phyloP scores from a whole-genome alignment of 352 stramenopile species.

The Elongisporangium undulatum region DNA sequence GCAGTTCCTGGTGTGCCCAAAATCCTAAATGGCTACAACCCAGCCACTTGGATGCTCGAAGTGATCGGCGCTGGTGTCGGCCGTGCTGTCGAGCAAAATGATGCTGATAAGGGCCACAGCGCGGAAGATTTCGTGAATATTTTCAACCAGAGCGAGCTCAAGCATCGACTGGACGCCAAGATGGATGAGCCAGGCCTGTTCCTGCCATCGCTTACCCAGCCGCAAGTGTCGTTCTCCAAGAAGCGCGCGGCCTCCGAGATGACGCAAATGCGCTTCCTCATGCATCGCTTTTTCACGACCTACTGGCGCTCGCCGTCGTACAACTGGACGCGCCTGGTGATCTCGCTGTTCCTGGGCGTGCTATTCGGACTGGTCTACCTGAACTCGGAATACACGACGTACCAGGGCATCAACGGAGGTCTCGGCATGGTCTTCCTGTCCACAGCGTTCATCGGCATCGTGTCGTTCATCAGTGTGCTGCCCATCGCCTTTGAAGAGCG shows the following conservation, averaged over 20 bases:
- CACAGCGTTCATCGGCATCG: conserved; percentile 79
- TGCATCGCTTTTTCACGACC: conserved; percentile 42
- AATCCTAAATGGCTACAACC: conserved; percentile 72
- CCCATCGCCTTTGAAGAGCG: conserved; percentile 81
- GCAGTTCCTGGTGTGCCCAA: conserved; percentile 49
- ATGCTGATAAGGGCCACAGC: conserved; percentile 45
- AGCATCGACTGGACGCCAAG: conserved; percentile 17
- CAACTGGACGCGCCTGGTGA: conserved; percentile 73
- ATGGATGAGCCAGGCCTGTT: conserved; percentile 28
- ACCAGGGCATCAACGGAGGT: conserved; percentile 49
- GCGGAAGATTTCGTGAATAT: conserved; percentile 22
- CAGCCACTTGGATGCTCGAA: conserved; percentile 65
- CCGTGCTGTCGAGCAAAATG: conserved; percentile 24
- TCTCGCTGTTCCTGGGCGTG: conserved; percentile 73
- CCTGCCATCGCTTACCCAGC: conserved; percentile 12
- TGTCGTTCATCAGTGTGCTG: conserved; percentile 73
- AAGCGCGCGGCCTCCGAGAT: conserved; percentile 38
- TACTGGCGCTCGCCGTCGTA: conserved; percentile 85
- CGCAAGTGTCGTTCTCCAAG: conserved; percentile 25
- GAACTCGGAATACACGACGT: conserved; percentile 36
- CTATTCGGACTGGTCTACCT: conserved; percentile 77
- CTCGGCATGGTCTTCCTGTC: conserved; percentile 84
- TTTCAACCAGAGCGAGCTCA: conserved; percentile 31
- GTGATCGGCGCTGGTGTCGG: conserved; percentile 56
- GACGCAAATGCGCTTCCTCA: conserved; percentile 39